Percentiles rank a stretch among this genome's conserved stretches.
These are phyloP conservation scores for Paraleonurus japonicus DNA, from an alignment of 257 asterid genomes.

Conservation along the genomic window DNA sequence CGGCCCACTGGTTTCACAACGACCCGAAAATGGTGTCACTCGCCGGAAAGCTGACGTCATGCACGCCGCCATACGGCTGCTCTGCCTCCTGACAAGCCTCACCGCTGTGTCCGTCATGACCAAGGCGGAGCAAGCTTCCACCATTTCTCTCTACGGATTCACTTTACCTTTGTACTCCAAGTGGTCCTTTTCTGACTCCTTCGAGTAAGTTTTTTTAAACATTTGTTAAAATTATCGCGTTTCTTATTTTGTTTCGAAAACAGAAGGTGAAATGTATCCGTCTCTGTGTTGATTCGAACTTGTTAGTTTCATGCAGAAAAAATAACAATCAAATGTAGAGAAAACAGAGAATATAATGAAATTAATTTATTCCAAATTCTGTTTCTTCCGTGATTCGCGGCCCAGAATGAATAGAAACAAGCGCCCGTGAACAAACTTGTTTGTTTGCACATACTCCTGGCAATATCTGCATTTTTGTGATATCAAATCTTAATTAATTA, in stretches of 20 bases:
- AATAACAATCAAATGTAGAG: not conserved
- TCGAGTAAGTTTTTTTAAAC: slow-evolving; percentile 45
- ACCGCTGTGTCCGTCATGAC: slow-evolving; percentile 63
- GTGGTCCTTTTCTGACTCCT: slow-evolving; percentile 84
- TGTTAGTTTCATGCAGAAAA: not conserved
- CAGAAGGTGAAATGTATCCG: not conserved
- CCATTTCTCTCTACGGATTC: slow-evolving; percentile 74
- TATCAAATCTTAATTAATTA: not conserved
- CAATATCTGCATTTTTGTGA: not conserved
- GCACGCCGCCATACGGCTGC: slow-evolving; percentile 43
- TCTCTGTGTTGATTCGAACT: not conserved
- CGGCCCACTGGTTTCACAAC: slow-evolving; percentile 27
- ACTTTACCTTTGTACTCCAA: slow-evolving; percentile 67
- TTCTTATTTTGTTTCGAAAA: not conserved
- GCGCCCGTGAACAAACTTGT: slow-evolving; percentile 34
- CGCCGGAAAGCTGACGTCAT: slow-evolving; percentile 45
- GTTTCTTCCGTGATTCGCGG: slow-evolving; percentile 20
- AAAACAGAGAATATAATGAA: not conserved
- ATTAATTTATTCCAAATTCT: slow-evolving; percentile 16
- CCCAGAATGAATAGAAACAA: slow-evolving; percentile 26
- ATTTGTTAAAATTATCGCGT: not conserved
- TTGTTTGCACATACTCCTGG: slow-evolving; percentile 6
- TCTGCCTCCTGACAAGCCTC: slow-evolving; percentile 57
- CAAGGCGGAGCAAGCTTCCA: slow-evolving; percentile 63
- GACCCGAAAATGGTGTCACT: not conserved